Base-by-base conservation (phyloP, 805 yeast genomes). In the Diddensiella caesifluorescens region DNA sequence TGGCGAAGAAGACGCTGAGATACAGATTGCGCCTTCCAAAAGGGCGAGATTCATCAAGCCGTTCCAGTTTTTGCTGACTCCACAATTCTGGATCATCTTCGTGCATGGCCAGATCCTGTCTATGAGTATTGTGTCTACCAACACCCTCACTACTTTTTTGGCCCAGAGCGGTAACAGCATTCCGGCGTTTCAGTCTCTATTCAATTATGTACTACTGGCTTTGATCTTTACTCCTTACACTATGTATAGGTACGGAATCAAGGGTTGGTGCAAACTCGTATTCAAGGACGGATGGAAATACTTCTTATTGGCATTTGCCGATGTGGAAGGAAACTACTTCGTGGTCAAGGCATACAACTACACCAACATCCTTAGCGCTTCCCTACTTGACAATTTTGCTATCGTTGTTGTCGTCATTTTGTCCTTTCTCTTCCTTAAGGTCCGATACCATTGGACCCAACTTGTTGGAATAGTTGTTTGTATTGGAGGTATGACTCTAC, bases 311-410 rank as follows among this genome's bases (percentile, higher is more conserved):
- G 66, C 72, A 2, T 69, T 68, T 52, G 68, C 68, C 18, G 73
- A 68, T 41, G 73, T 68, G 20, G 60, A 69, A 49, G 73, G 73
- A n/a, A 68, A 68, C 57, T 68, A 68, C 51, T 68, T 69, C 42
- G 66, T 68, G 12, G 71, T 67, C 36, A 61, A 60, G 44, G 73
- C 73, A 13, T 68, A 68, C 47, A 58, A 57, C 41, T 68, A 69
- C 53, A 69, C 73, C 16, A 68, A 67, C 46, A 49, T 68, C 48
- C 53, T 68, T 29, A 60, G 68, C 39, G 73, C 73, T 4, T 64
- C 70, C 18, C 47, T 68, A 44, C 61, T 68, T 13, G 73, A 69
- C 49, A 67, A 66, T 44, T 68, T 70, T 54, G 68, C 73, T 15
- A 68, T 69, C 46, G 70, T 63, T 2, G 68, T 67, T 20, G 73